Conservation (phyloP, 352 stramenopile genomes). For the Globisporangium canariense region DNA sequence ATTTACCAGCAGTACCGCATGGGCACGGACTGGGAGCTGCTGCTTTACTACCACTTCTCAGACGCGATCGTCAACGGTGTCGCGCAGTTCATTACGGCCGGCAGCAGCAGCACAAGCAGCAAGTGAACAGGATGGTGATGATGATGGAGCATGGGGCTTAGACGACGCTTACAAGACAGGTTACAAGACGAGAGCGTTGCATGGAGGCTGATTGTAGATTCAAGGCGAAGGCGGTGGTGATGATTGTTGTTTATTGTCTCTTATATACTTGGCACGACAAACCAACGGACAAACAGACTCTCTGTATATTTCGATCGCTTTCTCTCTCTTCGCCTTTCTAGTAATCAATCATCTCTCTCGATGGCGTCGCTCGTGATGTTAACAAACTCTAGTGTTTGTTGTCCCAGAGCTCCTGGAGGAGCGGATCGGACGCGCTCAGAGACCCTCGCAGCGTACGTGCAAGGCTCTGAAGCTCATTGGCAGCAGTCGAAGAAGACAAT, state of each 20-base stretch:
- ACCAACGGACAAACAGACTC: neutral
- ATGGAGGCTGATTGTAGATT: neutral
- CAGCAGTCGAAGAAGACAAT: neutral
- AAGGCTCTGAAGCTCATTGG: neutral
- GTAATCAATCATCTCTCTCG: neutral
- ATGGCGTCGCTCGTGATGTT: neutral
- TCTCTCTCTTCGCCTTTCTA: neutral
- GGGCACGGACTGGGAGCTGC: slow-evolving; percentile 62
- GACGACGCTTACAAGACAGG: too few species aligned
- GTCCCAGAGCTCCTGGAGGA: slow-evolving; percentile 17
- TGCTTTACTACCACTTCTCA: slow-evolving; percentile 78
- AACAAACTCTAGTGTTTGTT: neutral
- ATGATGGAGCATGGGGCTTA: neutral
- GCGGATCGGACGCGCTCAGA: slow-evolving; percentile 15
- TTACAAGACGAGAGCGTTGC: neutral
- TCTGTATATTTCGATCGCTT: neutral
- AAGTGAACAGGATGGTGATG: neutral
- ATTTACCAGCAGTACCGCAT: slow-evolving; percentile 84
- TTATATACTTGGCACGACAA: neutral
- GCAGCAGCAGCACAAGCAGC: neutral
- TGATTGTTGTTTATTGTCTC: neutral
- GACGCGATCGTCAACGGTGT: slow-evolving; percentile 68
- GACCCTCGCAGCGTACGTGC: slow-evolving; percentile 2
- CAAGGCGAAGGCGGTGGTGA: neutral
- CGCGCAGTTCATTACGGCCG: slow-evolving; percentile 47